These are phyloP conservation scores for Domatiomyces globalis DNA, from an alignment of 2,329 filamentous ascomycete genomes.

Conservation along the genomic window DNA sequence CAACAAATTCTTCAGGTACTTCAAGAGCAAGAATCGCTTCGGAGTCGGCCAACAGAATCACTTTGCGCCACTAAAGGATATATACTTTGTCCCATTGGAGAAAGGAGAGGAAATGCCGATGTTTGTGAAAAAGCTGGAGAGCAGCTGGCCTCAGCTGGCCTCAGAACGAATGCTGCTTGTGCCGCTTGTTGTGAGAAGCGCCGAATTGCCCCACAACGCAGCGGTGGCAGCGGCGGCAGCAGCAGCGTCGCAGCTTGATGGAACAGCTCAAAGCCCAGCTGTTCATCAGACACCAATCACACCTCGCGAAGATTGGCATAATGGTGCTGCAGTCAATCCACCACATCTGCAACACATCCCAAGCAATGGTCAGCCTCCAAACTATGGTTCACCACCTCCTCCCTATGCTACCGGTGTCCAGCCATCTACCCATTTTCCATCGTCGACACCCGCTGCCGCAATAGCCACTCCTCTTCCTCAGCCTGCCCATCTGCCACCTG, in stretches of 20 bases:
- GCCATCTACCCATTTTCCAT: slow-evolving; percentile 10
- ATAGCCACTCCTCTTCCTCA: slow-evolving; percentile 8
- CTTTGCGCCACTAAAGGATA: slow-evolving; percentile 65
- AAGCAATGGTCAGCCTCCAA: slow-evolving; percentile 21
- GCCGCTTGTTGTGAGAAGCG: slow-evolving; percentile 67
- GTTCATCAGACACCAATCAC: slow-evolving; percentile 21
- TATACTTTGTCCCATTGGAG: slow-evolving; percentile 78
- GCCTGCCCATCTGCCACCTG: slow-evolving; percentile 21
- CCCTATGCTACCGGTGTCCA: slow-evolving; percentile 24
- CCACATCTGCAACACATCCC: slow-evolving; percentile 7
- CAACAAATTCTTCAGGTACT: slow-evolving; percentile 72
- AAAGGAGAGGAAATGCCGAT: slow-evolving; percentile 60
- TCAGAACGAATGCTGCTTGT: slow-evolving; percentile 66
- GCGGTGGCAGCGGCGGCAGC: slow-evolving; percentile 23
- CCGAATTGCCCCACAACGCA: slow-evolving; percentile 24
- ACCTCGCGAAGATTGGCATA: slow-evolving; percentile 25
- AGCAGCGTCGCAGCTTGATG: not conserved
- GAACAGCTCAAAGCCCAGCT: not conserved
- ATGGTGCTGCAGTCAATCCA: slow-evolving; percentile 23
- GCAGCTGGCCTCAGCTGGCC: slow-evolving; percentile 62
- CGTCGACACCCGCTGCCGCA: slow-evolving; percentile 11
- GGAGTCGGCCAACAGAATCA: slow-evolving; percentile 72
- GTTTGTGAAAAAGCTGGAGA: slow-evolving; percentile 77
- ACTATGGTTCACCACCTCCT: slow-evolving; percentile 17
- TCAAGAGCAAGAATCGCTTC: slow-evolving; percentile 65